Conservation (phyloP, 805 yeast genomes). For the Candida tibetensis region DNA sequence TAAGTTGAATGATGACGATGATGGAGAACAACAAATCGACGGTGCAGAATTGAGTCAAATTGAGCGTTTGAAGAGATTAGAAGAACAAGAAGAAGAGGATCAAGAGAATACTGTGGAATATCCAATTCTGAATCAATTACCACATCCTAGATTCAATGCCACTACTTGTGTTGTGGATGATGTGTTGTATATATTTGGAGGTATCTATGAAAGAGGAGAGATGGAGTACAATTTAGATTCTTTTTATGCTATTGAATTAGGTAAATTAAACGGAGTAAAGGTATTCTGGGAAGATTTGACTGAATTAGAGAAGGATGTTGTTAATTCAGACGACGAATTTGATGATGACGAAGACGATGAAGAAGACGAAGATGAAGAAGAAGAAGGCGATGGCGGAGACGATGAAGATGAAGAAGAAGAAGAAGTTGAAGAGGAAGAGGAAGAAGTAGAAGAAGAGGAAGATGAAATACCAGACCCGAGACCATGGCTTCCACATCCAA, state of each 20-base stretch:
- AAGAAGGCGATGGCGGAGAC: conserved; percentile 55
- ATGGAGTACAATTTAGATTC: conserved; percentile 82
- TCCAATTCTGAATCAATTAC: conserved; percentile 59
- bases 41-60: conserved; percentile 35
- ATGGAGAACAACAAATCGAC: conserved; percentile 27
- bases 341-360: conserved; percentile 45
- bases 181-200: conserved; percentile 79
- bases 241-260: conserved; percentile 80
- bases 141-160: conserved; percentile 88
- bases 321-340: conserved; percentile 63
- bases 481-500: conserved; percentile 98
- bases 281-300: conserved; percentile 85
- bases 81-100: conserved; percentile 41
- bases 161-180: conserved; percentile 84
- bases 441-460: conserved; percentile 56
- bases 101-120: conserved; percentile 44
- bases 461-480: conserved; percentile 83
- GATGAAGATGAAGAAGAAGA: conserved; percentile 43
- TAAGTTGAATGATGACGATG: conserved; percentile 59
- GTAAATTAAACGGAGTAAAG: conserved; percentile 81
- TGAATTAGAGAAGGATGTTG: conserved; percentile 52
- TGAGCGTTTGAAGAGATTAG: conserved; percentile 33
- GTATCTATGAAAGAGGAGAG: conserved; percentile 86
- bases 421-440: conserved; percentile 64
- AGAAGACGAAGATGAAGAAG: conserved; percentile 69